Base-by-base conservation (phyloP, 2,329 filamentous ascomycete genomes). In the Xylariaceae sp. region DNA sequence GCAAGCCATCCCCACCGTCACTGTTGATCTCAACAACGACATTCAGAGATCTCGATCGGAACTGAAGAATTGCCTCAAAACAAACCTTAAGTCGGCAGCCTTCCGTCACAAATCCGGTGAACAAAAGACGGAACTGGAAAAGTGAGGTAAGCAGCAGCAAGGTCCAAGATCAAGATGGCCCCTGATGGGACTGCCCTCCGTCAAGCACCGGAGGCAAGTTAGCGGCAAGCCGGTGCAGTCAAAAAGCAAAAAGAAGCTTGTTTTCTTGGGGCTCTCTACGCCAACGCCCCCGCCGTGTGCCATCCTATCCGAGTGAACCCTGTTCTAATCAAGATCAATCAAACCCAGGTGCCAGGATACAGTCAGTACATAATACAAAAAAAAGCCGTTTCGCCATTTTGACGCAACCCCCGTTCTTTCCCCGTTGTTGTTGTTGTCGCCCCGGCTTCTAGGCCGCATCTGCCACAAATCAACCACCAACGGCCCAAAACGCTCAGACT, bases 331-430 rank as follows among this genome's bases (percentile, higher is more conserved):
- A 17, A 53, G 44, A 35, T 50, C 50, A 48, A 57, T 57, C 59
- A 56, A 60, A 51, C 45, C 45, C 34, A 37, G 45, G 39, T 50
- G 42, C 47, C 32, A 44, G 40, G 38, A 29, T 17, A 40, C 42
- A 50, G 45, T n/a, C 12, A 32, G 27, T 5, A 32, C 12, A 32
- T 32, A 41, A 38, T 48, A 49, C 43, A 44, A 54, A 52, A 50
- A 49, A 46, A 54, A 44, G 53, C 49, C 42, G 48, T 55, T 53
- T 57, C 45, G 52, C 49, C 47, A 56, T 55, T 49, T 50, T 55
- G 45, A 56, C 57, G 52, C 57, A 53, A 56, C 54, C 51, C 23
- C 44, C 46, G 44, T 42, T 49, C 37, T 36, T 42, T 35, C 35
- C 25, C 43, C 32, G 37, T 37, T 37, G 40, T 49, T 42, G 48